These are phyloP conservation scores for Knufia petricola DNA, from an alignment of 2,329 filamentous ascomycete genomes.

Conservation along the genomic window DNA sequence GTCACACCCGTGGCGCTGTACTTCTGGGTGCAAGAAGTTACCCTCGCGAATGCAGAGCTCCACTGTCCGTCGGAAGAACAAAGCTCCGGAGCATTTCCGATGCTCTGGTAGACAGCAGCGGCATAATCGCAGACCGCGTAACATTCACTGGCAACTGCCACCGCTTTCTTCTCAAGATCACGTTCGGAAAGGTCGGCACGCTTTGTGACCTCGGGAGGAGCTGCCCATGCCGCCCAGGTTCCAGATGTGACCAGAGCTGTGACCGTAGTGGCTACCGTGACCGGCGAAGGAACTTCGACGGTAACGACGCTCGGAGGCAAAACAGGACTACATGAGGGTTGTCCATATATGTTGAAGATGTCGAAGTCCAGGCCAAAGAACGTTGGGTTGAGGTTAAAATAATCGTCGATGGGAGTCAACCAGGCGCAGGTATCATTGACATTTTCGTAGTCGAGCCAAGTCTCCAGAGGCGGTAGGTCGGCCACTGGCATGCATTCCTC, in stretches of 20 bases:
- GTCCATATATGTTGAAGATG: constrained; percentile 41
- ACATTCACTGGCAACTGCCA: neutral
- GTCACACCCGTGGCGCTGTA: neutral
- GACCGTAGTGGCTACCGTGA: neutral
- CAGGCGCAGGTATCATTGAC: constrained; percentile 11
- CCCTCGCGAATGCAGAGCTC: neutral
- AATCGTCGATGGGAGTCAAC: constrained; percentile 27
- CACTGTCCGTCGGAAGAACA: neutral
- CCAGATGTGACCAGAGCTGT: neutral
- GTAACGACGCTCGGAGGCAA: neutral
- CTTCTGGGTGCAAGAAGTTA: neutral
- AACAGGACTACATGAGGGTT: constrained; percentile 16
- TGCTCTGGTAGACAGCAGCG: neutral
- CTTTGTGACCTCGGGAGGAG: constrained; percentile 5
- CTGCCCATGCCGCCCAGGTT: neutral
- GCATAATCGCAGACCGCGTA: constrained; percentile 6
- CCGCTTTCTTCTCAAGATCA: neutral
- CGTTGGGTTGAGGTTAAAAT: constrained; percentile 56
- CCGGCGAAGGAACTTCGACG: neutral
- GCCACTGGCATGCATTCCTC: constrained; percentile 32
- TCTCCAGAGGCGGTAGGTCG: constrained; percentile 16
- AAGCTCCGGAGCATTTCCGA: neutral
- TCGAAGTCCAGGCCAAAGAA: constrained; percentile 54
- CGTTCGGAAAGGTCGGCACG: constrained; percentile 2
- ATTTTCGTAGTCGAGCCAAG: constrained; percentile 12